These are phyloP conservation scores for Triticum turgidum DNA, from an alignment of 176 grass and related monocot species.

Conservation along the genomic window DNA sequence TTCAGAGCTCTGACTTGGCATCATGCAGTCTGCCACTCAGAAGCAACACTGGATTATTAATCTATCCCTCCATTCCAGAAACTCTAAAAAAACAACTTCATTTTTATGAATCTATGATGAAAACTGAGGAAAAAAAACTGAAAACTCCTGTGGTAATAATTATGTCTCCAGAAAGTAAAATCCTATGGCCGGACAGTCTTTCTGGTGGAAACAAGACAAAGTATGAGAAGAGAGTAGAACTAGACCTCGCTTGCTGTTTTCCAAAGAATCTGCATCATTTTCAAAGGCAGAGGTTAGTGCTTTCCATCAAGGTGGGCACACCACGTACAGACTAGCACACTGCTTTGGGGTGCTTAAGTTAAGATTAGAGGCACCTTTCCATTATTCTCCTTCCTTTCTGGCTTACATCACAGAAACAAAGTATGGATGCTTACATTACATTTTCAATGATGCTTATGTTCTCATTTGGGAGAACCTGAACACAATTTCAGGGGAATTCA, in stretches of 20 bases:
- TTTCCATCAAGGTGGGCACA: slow-evolving; percentile 20
- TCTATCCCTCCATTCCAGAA: neutral
- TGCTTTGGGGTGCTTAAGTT: neutral
- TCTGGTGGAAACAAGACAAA: neutral
- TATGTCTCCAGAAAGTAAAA: too few relatives aligned
- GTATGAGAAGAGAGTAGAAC: neutral
- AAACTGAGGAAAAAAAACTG: neutral
- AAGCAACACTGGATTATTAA: neutral
- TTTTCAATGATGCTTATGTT: neutral
- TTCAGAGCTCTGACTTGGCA: neutral
- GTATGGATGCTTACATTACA: neutral
- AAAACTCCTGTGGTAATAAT: neutral
- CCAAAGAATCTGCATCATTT: neutral
- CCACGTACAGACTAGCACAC: too few relatives aligned
- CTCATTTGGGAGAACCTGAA: neutral
- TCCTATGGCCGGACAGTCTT: neutral
- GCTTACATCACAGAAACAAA: neutral
- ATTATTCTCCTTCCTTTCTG: neutral
- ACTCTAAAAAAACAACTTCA: neutral
- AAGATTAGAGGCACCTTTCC: neutral
- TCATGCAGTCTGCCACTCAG: neutral
- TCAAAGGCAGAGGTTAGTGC: neutral
- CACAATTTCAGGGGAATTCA: neutral
- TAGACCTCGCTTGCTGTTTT: neutral
- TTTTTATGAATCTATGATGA: neutral